A percentile compares a stretch with the other conserved stretches of the same genome.
These are phyloP conservation scores for Leccinellum luteum DNA, from an alignment of 768 basidiomycete genomes.

Conservation along the genomic window DNA sequence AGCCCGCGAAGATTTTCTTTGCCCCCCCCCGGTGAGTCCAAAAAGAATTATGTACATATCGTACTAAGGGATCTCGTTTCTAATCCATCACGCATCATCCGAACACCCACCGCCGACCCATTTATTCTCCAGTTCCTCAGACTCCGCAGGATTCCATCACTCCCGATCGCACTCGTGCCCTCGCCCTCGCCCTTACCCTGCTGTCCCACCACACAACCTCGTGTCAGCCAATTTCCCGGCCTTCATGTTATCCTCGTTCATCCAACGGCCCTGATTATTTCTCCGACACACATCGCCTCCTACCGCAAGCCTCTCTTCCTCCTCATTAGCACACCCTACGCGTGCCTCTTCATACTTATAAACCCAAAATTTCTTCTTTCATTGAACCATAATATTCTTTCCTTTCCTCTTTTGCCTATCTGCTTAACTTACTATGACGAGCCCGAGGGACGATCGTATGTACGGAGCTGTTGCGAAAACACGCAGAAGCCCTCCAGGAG, in stretches of 20 bases:
- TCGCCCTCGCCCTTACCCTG: slow-evolving; percentile 36
- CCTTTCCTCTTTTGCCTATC: slow-evolving; percentile 57
- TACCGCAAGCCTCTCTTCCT: slow-evolving; percentile 32
- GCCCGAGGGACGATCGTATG: slow-evolving; percentile 69
- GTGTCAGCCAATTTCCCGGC: slow-evolving; percentile 39
- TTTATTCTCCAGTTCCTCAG: slow-evolving; percentile 29
- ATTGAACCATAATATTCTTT: slow-evolving; percentile 42
- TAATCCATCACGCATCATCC: slow-evolving; percentile 24
- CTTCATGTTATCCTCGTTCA: slow-evolving; percentile 52
- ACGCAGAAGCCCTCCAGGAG: slow-evolving; percentile 64
- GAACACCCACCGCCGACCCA: slow-evolving; percentile 29
- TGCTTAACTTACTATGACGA: slow-evolving; percentile 62
- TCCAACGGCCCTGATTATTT: slow-evolving; percentile 41
- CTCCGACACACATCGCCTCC: slow-evolving; percentile 38
- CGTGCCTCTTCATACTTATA: slow-evolving; percentile 45
- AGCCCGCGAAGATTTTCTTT: slow-evolving; percentile 30
- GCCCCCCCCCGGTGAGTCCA: slow-evolving; percentile 17
- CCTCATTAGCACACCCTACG: slow-evolving; percentile 44
- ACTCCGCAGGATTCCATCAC: slow-evolving; percentile 29
- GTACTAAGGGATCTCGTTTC: slow-evolving; percentile 22
- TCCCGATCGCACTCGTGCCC: slow-evolving; percentile 32
- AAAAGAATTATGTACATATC: slow-evolving; percentile 15
- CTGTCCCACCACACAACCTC: slow-evolving; percentile 47
- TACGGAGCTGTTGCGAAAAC: slow-evolving; percentile 61
- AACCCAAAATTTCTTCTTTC: slow-evolving; percentile 54